A percentile compares a stretch with the other conserved stretches of the same genome.
Evolutionary conservation across 495 filamentous ascomycete species (phyloP).

Genomic region (Copromyces sp.): DNA sequence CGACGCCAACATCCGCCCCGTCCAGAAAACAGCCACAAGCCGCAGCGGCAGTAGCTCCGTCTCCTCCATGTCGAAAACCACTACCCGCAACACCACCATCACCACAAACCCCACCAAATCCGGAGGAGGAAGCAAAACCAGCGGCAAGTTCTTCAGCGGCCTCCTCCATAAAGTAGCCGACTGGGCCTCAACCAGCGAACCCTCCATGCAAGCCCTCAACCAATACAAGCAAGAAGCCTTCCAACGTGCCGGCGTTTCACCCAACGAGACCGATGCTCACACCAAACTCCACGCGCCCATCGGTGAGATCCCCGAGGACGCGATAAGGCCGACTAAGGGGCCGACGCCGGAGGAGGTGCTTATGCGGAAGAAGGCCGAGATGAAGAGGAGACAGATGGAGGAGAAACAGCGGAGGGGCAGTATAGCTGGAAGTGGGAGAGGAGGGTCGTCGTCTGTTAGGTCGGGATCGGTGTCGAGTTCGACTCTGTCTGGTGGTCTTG

Average conservation of each 20-base stretch:
- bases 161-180: slow-evolving; percentile 22
- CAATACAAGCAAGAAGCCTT: slow-evolving; percentile 29
- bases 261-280: slow-evolving; percentile 18
- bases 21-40: background rate
- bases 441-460: background rate
- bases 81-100: background rate
- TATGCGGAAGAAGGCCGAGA: slow-evolving; percentile 14
- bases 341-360: slow-evolving; percentile 26
- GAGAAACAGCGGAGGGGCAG: background rate
- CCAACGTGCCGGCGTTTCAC: slow-evolving; percentile 22
- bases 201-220: slow-evolving; percentile 29
- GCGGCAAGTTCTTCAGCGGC: slow-evolving; percentile 4
- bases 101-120: background rate
- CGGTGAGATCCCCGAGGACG: slow-evolving; percentile 25
- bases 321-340: slow-evolving; percentile 21
- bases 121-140: background rate
- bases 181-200: slow-evolving; percentile 32
- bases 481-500: background rate
- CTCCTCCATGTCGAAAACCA: background rate
- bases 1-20: background rate
- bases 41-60: background rate
- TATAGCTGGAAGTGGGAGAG: background rate
- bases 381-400: slow-evolving; percentile 4
- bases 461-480: background rate
- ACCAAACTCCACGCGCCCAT: slow-evolving; percentile 27